Evolutionary conservation across 768 basidiomycete genomes (phyloP), one percentile per base, ranked within the genome.

Genomic region (Rhodosporidiobolus sp.): DNA sequence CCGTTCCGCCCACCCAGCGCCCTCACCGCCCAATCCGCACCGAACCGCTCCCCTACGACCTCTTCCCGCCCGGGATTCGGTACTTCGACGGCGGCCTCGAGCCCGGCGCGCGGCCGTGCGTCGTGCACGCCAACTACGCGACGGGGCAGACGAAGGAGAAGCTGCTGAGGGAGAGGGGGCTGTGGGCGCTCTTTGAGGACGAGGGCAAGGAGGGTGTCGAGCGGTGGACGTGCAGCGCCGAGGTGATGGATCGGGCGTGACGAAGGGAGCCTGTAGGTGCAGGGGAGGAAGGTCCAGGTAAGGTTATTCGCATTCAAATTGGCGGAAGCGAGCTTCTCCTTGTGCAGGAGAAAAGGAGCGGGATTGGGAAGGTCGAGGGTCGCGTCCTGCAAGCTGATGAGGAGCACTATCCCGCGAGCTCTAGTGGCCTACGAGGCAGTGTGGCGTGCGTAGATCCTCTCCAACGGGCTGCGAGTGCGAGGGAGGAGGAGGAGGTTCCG

Each of bases 41-140:
- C 55, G 63, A 65, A 20, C 46, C 69, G 1, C 61, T 77, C 19
- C 72, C 76, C 24, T 77, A 55, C 67, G 72, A 70, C 58, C 55
- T 65, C 43, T 77, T 77, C 63, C 76, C 76, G 35, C 72, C 76
- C 38, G 76, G 76, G 0, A 70, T 70, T 64, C 50, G 72, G 16
- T 74, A 56, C 67, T 77, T 77, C 32, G 70, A 73, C 46, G 64
- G 67, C 30, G 72, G 65, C 3, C 43, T 65, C n/a, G 72, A 74
- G 52, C 62, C 65, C 17, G 76, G 76, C 1, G 61, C 67, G 35
- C 50, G 61, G 28, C 66, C 69, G 30, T 74, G 72, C 55, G 76
- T 77, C 32, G 76, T 77, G 30, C 76, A 77, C 54, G 76, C 76
- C 12, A 77, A 77, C 50, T 77, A 77, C 52, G 76, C 70, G 60